Conservation (phyloP, 345 rosid species). For the Euphorbia tirucalli region DNA sequence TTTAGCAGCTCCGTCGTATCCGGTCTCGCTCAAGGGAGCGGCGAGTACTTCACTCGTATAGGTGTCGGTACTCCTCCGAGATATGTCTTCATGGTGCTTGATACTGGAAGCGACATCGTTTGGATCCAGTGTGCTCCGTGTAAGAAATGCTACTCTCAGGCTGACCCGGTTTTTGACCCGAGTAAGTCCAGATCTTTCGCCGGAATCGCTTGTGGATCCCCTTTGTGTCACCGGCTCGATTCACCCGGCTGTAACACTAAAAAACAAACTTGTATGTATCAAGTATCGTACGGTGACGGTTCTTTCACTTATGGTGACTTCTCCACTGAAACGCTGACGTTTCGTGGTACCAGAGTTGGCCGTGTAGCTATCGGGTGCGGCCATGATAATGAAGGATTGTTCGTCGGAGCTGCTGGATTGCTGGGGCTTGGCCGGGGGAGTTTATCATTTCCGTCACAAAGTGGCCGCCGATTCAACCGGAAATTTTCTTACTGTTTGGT, state of each 20-base stretch:
- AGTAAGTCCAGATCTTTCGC: slow-evolving; percentile 61
- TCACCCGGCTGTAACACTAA: slow-evolving; percentile 38
- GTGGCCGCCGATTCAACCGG: slow-evolving; percentile 68
- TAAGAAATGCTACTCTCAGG: slow-evolving; percentile 72
- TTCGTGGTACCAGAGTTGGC: slow-evolving; percentile 57
- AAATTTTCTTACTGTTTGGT: slow-evolving; percentile 89
- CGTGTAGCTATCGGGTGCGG: slow-evolving; percentile 88
- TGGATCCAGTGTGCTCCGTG: slow-evolving; percentile 98
- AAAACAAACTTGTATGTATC: slow-evolving; percentile 63
- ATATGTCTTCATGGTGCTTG: slow-evolving; percentile 77
- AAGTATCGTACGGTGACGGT: slow-evolving; percentile 91
- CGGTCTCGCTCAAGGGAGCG: slow-evolving; percentile 91
- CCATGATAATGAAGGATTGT: slow-evolving; percentile 88
- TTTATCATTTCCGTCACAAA: slow-evolving; percentile 77
- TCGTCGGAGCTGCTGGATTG: slow-evolving; percentile 90
- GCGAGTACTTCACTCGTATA: slow-evolving; percentile 95
- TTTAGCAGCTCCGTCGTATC: slow-evolving; percentile 51
- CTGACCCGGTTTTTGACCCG: slow-evolving; percentile 87
- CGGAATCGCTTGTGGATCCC: slow-evolving; percentile 55
- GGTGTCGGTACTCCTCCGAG: slow-evolving; percentile 93
- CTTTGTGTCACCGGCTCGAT: slow-evolving; percentile 22
- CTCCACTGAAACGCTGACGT: slow-evolving; percentile 83
- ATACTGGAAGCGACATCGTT: slow-evolving; percentile 91
- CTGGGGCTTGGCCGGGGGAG: slow-evolving; percentile 86
- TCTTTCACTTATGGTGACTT: slow-evolving; percentile 86